These are phyloP conservation scores for Penicillium janthinellum DNA, from an alignment of 2,329 filamentous ascomycete genomes.

Conservation along the genomic window DNA sequence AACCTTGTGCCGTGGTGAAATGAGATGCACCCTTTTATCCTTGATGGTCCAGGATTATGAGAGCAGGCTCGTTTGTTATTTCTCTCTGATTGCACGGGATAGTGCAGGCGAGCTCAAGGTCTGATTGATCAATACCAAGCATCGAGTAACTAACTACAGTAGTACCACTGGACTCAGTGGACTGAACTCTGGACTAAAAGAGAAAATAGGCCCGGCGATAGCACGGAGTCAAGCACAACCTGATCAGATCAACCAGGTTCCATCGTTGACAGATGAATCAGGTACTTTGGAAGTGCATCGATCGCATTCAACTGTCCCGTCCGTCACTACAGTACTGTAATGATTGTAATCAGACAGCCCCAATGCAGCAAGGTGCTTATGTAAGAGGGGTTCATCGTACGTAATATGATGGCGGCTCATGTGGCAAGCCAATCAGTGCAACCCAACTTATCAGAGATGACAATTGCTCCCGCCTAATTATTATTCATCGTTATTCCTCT, in stretches of 20 bases:
- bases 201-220: not conserved
- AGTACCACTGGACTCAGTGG: no score
- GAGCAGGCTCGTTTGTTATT: not conserved
- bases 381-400: slow-evolving; percentile 28
- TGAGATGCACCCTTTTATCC: not conserved
- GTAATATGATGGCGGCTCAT: slow-evolving; percentile 34
- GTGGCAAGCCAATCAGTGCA: slow-evolving; percentile 33
- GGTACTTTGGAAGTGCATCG: not conserved
- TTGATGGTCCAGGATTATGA: not conserved
- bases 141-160: not conserved
- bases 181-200: no score
- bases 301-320: no score
- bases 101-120: not conserved
- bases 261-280: not conserved
- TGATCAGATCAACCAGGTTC: not conserved
- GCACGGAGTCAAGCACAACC: not conserved
- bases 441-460: slow-evolving; percentile 34
- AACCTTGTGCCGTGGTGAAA: not conserved
- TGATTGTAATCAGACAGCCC: not conserved
- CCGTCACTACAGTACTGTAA: not conserved
- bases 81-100: not conserved
- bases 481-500: slow-evolving; percentile 5
- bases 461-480: slow-evolving; percentile 26
- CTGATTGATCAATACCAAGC: not conserved
- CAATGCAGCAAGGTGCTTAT: not conserved